Evolutionary conservation across 2,329 filamentous ascomycete genomes (phyloP).

Genomic region (Xylariaceae sp.): DNA sequence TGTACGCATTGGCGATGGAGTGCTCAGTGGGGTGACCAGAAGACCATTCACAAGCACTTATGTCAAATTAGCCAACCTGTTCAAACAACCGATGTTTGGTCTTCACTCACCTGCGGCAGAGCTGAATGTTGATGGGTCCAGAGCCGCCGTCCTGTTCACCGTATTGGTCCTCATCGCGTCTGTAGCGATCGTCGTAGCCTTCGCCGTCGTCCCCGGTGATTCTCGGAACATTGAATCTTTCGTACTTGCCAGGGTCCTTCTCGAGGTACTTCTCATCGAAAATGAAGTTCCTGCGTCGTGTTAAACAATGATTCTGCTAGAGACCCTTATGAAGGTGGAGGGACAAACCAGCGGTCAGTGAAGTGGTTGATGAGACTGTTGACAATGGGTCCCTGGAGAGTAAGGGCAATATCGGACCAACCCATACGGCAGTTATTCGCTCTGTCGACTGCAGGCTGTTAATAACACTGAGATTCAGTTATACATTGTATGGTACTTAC

Average conservation of each 20-base stretch:
- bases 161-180: conserved; percentile 27
- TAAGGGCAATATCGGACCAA: conserved; percentile 83
- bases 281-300: conserved; percentile 65
- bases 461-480: background rate
- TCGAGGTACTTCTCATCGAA: conserved; percentile 71
- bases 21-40: conserved; percentile 54
- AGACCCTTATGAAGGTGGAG: no score
- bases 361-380: conserved; percentile 74
- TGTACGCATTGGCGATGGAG: conserved; percentile 83
- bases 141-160: conserved; percentile 11
- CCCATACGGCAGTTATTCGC: conserved; percentile 80
- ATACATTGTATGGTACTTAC: conserved; percentile 31
- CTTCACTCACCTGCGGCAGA: conserved; percentile 42
- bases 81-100: background rate
- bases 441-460: conserved; percentile 56
- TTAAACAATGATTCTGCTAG: conserved; percentile 6
- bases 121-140: conserved; percentile 38
- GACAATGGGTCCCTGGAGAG: conserved; percentile 67
- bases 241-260: conserved; percentile 48
- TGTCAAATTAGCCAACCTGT: conserved; percentile 1
- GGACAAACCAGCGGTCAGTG: conserved; percentile 64
- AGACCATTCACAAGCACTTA: conserved; percentile 46
- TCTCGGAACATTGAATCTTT: conserved; percentile 33
- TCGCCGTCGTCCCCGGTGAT: conserved; percentile 41
- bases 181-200: conserved; percentile 37